Percentiles rank a stretch among this genome's conserved stretches.
These are phyloP conservation scores for Tubosaeta sp. DNA, from an alignment of 768 basidiomycete genomes.

Conservation along the genomic window DNA sequence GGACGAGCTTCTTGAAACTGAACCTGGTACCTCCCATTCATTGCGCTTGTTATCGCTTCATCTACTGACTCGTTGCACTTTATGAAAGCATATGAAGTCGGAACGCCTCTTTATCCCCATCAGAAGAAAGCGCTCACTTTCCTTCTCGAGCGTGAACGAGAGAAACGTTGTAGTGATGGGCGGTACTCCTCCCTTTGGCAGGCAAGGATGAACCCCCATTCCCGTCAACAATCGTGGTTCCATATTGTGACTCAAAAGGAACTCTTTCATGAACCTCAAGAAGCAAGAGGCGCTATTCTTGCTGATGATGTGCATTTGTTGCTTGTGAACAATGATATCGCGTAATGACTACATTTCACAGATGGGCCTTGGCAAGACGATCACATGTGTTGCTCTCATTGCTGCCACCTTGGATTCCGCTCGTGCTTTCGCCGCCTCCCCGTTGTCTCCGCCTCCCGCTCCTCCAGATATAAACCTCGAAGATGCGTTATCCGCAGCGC, in stretches of 20 bases:
- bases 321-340: slow-evolving; percentile 4
- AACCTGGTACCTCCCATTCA: slow-evolving; percentile 60
- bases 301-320: slow-evolving; percentile 85
- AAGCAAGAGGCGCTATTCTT: slow-evolving; percentile 84
- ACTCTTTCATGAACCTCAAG: slow-evolving; percentile 57
- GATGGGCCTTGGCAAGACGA: slow-evolving; percentile 99
- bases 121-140: slow-evolving; percentile 98
- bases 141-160: slow-evolving; percentile 81
- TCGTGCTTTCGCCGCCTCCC: slow-evolving; percentile 54
- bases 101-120: slow-evolving; percentile 90
- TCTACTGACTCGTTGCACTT: slow-evolving; percentile 14
- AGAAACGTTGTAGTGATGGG: slow-evolving; percentile 54
- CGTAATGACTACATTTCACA: slow-evolving; percentile 31
- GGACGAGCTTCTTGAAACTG: slow-evolving; percentile 81
- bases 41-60: slow-evolving; percentile 11
- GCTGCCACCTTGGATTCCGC: slow-evolving; percentile 79
- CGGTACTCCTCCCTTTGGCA: slow-evolving; percentile 74
- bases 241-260: slow-evolving; percentile 85
- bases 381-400: slow-evolving; percentile 91
- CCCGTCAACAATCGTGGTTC: slow-evolving; percentile 57
- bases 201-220: slow-evolving; percentile 44
- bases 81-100: slow-evolving; percentile 59
- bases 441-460: slow-evolving; percentile 43
- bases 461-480: slow-evolving; percentile 36
- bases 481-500: slow-evolving; percentile 40